These are phyloP conservation scores for Penicillium sp. DNA, from an alignment of 2,329 filamentous ascomycete genomes.

Conservation along the genomic window DNA sequence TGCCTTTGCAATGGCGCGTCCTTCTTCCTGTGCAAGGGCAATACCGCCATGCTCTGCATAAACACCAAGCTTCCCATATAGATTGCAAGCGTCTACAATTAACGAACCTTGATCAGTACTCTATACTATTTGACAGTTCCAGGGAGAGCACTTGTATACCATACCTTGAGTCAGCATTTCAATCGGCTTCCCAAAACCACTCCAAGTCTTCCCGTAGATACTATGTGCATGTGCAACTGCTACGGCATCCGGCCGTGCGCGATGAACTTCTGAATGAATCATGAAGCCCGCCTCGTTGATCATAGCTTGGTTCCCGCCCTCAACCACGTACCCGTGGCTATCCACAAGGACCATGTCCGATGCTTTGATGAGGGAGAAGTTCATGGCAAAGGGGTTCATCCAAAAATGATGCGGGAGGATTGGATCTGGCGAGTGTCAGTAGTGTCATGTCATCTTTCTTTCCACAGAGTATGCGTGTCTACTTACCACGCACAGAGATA, in stretches of 20 bases:
- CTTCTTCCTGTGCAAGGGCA: conserved; percentile 48
- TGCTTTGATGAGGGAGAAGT: conserved; percentile 47
- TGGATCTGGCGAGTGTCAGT: conserved; percentile 17
- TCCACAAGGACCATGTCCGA: conserved; percentile 50
- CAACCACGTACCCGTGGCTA: conserved; percentile 44
- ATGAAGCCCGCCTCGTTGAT: conserved; percentile 51
- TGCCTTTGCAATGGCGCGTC: conserved; percentile 42
- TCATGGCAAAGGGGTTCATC: conserved; percentile 46
- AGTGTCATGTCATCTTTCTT: too few species aligned
- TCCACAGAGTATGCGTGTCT: not conserved
- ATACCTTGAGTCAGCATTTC: conserved; percentile 46
- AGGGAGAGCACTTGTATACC: not conserved
- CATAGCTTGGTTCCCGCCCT: conserved; percentile 37
- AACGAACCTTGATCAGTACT: not conserved
- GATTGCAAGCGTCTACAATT: conserved; percentile 20
- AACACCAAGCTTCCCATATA: conserved; percentile 29
- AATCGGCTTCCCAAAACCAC: conserved; percentile 43
- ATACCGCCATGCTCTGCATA: conserved; percentile 51
- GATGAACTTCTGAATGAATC: conserved; percentile 51
- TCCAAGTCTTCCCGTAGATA: conserved; percentile 48
- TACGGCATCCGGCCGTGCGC: conserved; percentile 46
- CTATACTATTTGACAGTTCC: not conserved
- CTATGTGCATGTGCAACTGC: conserved; percentile 49
- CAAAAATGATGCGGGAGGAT: conserved; percentile 30
- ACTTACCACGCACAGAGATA: conserved; percentile 16